phyloP scores from a whole-genome alignment of 257 asterid genomes.

The Cordia subcordata region DNA sequence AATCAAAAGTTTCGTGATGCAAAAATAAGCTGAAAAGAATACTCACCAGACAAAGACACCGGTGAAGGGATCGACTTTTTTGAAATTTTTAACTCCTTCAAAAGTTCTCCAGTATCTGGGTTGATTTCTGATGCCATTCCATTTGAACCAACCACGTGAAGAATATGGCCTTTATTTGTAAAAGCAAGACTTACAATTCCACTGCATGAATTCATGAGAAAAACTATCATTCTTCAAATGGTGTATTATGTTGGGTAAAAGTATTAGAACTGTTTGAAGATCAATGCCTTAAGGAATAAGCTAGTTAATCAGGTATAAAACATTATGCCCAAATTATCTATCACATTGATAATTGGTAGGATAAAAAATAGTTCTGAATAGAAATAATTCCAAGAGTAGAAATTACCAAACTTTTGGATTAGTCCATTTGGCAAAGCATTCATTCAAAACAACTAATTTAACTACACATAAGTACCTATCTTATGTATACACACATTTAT shows the following conservation, averaged over 20 bases:
- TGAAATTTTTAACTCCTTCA: constrained; percentile 22
- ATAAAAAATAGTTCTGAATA: too few species aligned
- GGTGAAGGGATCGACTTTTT: constrained; percentile 20
- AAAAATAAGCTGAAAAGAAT: background rate
- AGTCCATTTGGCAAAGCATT: too few species aligned
- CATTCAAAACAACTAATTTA: too few species aligned
- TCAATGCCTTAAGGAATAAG: background rate
- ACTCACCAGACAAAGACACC: background rate
- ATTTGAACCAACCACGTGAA: constrained; percentile 18
- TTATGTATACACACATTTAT: too few species aligned
- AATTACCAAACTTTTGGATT: too few species aligned
- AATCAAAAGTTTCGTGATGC: background rate
- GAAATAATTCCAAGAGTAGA: too few species aligned
- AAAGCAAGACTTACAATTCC: constrained; percentile 23
- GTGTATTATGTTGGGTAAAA: background rate
- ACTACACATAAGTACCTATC: too few species aligned
- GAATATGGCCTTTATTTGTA: constrained; percentile 12
- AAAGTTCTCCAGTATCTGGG: constrained; percentile 27
- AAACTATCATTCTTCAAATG: background rate
- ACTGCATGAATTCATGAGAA: constrained; percentile 19
- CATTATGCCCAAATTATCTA: too few species aligned
- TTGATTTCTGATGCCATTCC: constrained; percentile 24
- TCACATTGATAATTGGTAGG: too few species aligned
- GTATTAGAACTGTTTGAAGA: background rate
- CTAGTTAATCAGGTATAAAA: too few species aligned